These are phyloP conservation scores for Setaria viridis DNA, from an alignment of 202 grass and related monocot genomes.

Conservation along the genomic window DNA sequence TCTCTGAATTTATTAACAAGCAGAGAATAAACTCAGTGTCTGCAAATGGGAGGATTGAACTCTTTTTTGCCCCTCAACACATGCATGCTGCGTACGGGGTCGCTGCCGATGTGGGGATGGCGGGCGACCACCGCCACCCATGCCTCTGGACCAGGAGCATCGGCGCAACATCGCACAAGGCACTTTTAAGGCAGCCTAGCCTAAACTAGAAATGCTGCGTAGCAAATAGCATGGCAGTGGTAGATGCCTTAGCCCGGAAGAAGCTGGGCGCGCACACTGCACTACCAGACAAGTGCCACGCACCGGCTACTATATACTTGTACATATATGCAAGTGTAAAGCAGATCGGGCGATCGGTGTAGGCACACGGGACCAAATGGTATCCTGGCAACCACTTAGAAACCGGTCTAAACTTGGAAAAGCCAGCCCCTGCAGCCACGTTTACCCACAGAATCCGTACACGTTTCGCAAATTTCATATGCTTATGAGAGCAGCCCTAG, in stretches of 20 bases:
- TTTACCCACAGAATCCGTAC: constrained; percentile 17
- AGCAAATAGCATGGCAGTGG: background rate
- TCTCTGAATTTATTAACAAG: background rate
- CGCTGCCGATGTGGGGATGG: background rate
- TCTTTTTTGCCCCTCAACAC: background rate
- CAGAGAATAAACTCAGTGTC: no score
- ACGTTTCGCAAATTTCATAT: background rate
- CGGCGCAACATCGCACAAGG: constrained; percentile 13
- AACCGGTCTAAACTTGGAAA: background rate
- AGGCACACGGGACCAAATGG: background rate
- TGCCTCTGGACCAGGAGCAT: constrained; percentile 59
- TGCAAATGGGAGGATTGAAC: no score
- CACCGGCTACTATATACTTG: background rate
- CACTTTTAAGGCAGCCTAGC: constrained; percentile 47
- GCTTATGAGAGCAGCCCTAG: background rate
- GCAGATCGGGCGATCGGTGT: background rate
- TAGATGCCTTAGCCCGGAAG: constrained; percentile 45
- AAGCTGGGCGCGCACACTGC: constrained; percentile 4
- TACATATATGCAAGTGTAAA: background rate
- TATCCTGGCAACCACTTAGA: constrained; percentile 6
- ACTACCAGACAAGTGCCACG: background rate
- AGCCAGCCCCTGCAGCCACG: background rate
- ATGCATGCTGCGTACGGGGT: background rate
- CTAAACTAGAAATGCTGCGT: constrained; percentile 21
- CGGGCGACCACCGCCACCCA: constrained; percentile 19